These are phyloP conservation scores for Ogataea thermomethanolica DNA, from an alignment of 805 yeast genomes.

Conservation along the genomic window DNA sequence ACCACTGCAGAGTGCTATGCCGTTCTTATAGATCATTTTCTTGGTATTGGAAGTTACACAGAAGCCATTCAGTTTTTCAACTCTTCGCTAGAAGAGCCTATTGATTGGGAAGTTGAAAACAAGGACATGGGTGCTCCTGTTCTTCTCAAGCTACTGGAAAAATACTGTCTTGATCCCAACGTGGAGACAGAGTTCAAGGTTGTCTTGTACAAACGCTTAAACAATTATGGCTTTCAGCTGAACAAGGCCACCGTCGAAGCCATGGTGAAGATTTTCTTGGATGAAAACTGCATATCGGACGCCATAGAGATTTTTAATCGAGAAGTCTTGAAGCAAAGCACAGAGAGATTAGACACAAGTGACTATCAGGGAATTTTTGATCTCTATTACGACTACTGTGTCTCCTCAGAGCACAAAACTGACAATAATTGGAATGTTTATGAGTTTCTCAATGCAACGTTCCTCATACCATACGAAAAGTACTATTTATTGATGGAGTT, in stretches of 20 bases:
- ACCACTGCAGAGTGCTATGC: constrained; percentile 37
- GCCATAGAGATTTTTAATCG: constrained; percentile 40
- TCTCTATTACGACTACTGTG: constrained; percentile 44
- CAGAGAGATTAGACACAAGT: constrained; percentile 15
- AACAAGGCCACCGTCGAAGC: constrained; percentile 38
- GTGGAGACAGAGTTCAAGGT: constrained; percentile 20
- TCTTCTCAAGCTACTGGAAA: constrained; percentile 26
- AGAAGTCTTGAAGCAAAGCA: constrained; percentile 32
- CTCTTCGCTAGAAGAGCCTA: constrained; percentile 35
- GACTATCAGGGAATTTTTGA: constrained; percentile 21
- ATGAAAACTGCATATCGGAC: constrained; percentile 36
- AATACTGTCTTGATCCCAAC: constrained; percentile 18
- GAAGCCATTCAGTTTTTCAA: constrained; percentile 35
- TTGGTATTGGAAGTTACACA: constrained; percentile 33
- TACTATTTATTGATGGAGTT: constrained; percentile 57
- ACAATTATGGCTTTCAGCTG: constrained; percentile 37
- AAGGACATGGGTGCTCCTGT: constrained; percentile 28
- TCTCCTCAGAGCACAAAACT: constrained; percentile 34
- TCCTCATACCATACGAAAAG: constrained; percentile 53
- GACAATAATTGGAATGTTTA: constrained; percentile 60
- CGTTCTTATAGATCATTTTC: constrained; percentile 33
- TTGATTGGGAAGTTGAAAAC: constrained; percentile 41
- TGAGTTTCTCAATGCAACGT: constrained; percentile 51
- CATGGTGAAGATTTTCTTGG: constrained; percentile 36
- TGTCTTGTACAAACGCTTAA: constrained; percentile 40